phyloP scores from a whole-genome alignment of 805 yeast species.

The Wickerhamiella vanderwaltii region DNA sequence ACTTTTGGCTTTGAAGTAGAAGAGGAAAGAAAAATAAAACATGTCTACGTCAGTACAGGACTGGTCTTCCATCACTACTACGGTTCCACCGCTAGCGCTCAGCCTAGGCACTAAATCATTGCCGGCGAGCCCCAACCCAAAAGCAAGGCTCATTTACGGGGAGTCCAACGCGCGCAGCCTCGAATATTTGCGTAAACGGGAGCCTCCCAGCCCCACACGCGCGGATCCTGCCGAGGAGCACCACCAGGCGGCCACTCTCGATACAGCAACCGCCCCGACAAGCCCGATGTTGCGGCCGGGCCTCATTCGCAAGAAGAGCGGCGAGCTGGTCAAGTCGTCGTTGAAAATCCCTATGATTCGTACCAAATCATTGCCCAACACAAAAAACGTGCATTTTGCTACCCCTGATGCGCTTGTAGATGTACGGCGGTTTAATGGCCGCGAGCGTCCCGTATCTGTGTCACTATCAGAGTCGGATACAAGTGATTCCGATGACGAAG shows the following conservation, averaged over 20 bases:
- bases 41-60: conserved; percentile 8
- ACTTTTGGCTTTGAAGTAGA: no score
- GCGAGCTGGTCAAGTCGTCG: conserved; percentile 73
- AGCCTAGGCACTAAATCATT: not conserved
- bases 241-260: no score
- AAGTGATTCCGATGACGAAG: conserved; percentile 36
- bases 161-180: conserved; percentile 9
- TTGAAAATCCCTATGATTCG: conserved; percentile 37
- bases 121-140: not conserved
- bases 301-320: conserved; percentile 70
- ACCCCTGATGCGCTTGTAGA: conserved; percentile 35
- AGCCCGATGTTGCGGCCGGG: no score
- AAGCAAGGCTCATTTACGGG: conserved; percentile 3
- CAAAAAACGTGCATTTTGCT: conserved; percentile 67
- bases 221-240: no score
- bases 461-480: conserved; percentile 38
- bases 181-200: conserved; percentile 8
- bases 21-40: no score
- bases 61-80: conserved; percentile 4
- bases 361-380: conserved; percentile 29
- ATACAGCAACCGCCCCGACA: conserved; percentile 6
- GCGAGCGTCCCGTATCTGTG: conserved; percentile 68
- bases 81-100: conserved; percentile 6
- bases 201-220: no score
- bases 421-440: conserved; percentile 57